Base-by-base conservation (phyloP, 2,329 filamentous ascomycete genomes). In the Fusarium sublunatum region DNA sequence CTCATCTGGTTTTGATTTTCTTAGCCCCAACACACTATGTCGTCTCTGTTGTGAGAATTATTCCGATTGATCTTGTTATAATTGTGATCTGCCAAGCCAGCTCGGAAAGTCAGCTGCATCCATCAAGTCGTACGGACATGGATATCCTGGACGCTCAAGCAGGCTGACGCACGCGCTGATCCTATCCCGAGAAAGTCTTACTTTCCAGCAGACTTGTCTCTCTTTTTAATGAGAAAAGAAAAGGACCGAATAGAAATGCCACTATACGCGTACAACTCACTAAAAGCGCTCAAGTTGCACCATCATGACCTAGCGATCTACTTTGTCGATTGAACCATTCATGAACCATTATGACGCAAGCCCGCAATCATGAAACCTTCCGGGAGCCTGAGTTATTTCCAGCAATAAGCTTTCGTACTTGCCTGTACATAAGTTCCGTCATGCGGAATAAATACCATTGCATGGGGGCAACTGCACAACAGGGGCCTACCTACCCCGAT, bases 61-160 rank as follows among this genome's bases (percentile, higher is more conserved):
- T 8, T 26, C 28, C 22, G 28, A 45, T 29, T 35, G 10, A 19
- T 5, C 41, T 22, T 46, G 19, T 34, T 48, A 15, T 48, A 12
- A 24, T 53, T 29, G 22, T 48, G 12, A 29, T 31, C 9, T 19
- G n/a, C 10, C 11, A 25, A 41, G 6, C 19, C 53, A 43, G 39
- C 10, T 51, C 47, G 34, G n/a, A 35, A 35, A 29, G 55, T 52
- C 41, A 35, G 57, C 29, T 41, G 51, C 53, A 83, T 82, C 77
- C 77, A 82, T 10, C 76, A 72, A 6, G 68, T 63, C 10, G 82
- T 51, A 64, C 79, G 73, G 65, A 75, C 73, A 47, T 75, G 77
- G 24, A 81, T 65, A 1, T 79, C 79, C 62, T 82, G 77, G 22
- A 82, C 55, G 5, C 75, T 77, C 10, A 69, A 77, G 41, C 72